phyloP scores from a whole-genome alignment of 345 rosid genomes.

The Lumnitzera littorea region DNA sequence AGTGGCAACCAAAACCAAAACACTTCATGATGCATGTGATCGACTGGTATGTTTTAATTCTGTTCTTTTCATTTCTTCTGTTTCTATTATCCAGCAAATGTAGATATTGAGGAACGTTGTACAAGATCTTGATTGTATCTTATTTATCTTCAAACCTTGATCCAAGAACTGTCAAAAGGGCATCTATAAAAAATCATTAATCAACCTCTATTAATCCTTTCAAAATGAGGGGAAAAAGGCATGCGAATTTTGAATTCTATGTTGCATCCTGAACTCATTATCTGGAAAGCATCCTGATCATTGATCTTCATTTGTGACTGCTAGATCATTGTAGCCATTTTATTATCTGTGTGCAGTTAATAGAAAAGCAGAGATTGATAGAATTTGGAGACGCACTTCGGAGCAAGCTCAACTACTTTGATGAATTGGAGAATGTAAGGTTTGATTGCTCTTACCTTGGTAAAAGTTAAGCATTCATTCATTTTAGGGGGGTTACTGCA shows the following conservation, averaged over 20 bases:
- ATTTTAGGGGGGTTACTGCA: background rate
- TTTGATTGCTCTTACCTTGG: slow-evolving; percentile 41
- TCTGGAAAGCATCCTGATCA: too few relatives aligned
- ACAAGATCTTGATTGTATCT: background rate
- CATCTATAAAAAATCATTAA: too few relatives aligned
- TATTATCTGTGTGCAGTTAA: slow-evolving; percentile 36
- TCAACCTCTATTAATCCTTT: too few relatives aligned
- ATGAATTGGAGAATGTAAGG: slow-evolving; percentile 99
- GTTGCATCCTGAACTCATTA: too few relatives aligned
- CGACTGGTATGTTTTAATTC: slow-evolving; percentile 52
- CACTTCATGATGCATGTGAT: slow-evolving; percentile 98
- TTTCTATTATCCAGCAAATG: background rate
- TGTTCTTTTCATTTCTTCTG: slow-evolving; percentile 8
- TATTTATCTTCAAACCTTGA: too few relatives aligned
- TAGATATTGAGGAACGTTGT: background rate
- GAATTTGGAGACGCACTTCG: slow-evolving; percentile 94
- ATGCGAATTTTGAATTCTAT: too few relatives aligned
- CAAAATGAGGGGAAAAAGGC: too few relatives aligned
- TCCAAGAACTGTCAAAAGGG: too few relatives aligned
- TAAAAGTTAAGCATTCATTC: background rate
- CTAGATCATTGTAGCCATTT: slow-evolving; percentile 12
- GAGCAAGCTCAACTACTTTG: slow-evolving; percentile 90
- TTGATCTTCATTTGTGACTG: background rate
- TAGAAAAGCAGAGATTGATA: slow-evolving; percentile 81
- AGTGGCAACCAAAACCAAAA: slow-evolving; percentile 94